Conservation (phyloP, 768 basidiomycete species). For the Hericium alpestre region DNA sequence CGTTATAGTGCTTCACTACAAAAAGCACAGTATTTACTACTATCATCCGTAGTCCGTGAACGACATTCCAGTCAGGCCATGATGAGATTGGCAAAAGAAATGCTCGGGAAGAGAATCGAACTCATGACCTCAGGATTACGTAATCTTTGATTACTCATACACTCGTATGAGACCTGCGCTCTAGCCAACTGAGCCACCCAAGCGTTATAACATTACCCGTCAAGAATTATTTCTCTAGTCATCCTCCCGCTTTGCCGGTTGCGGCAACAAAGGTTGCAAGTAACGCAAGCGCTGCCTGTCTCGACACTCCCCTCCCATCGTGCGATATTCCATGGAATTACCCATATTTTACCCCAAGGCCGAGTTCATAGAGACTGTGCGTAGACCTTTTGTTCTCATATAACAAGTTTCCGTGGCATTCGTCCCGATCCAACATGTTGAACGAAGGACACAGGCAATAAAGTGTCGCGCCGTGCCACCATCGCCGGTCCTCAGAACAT, state of each 20-base stretch:
- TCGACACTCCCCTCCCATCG: neutral
- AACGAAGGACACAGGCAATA: conserved; percentile 84
- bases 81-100: neutral
- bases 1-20: no score
- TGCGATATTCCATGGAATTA: conserved; percentile 40
- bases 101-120: neutral
- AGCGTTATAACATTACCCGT: neutral
- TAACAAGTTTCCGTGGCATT: neutral
- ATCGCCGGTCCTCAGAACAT: conserved; percentile 95
- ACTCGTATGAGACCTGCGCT: neutral
- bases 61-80: neutral
- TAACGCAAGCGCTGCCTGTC: no score
- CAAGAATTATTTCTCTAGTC: no score
- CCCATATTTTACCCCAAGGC: conserved; percentile 71
- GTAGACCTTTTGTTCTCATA: neutral
- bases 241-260: no score
- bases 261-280: no score
- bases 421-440: neutral
- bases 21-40: no score
- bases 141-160: neutral
- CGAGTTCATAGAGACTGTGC: conserved; percentile 84
- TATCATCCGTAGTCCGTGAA: neutral
- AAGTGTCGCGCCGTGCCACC: conserved; percentile 83
- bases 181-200: neutral
- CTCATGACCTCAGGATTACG: neutral